A percentile compares a stretch with the other conserved stretches of the same genome.
These are phyloP conservation scores for Aspergillus kassunensis DNA, from an alignment of 495 filamentous ascomycete genomes.

Conservation along the genomic window DNA sequence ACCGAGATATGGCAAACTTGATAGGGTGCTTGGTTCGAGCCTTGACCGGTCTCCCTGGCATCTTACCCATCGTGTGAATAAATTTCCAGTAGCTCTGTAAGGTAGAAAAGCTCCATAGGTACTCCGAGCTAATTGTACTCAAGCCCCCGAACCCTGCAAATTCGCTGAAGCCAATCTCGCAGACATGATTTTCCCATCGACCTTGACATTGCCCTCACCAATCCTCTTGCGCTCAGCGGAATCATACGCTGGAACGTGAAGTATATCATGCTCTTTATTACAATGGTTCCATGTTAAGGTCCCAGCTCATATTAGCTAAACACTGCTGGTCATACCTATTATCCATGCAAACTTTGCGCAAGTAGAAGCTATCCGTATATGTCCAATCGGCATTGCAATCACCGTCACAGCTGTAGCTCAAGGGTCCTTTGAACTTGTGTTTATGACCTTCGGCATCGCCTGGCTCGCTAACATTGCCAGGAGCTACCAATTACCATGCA, in stretches of 20 bases:
- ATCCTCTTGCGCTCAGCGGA: not conserved
- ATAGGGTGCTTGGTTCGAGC: no score
- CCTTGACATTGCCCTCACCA: not conserved
- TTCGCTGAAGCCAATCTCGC: not conserved
- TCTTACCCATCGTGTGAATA: no score
- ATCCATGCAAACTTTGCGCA: not conserved
- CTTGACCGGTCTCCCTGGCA: no score
- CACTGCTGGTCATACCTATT: not conserved
- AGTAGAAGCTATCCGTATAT: not conserved
- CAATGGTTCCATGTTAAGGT: not conserved
- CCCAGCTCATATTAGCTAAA: not conserved
- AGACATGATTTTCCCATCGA: not conserved
- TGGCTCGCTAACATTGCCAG: not conserved
- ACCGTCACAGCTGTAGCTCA: not conserved
- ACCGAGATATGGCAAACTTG: no score
- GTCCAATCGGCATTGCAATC: not conserved
- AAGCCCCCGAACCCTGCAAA: not conserved
- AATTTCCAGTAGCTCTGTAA: no score
- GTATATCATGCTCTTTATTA: not conserved
- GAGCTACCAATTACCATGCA: not conserved
- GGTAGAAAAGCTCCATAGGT: no score
- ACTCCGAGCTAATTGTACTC: no score
- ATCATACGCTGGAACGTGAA: not conserved
- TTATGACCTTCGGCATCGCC: not conserved
- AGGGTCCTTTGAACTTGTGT: not conserved